A percentile compares a stretch with the other conserved stretches of the same genome.
Conservation (phyloP, 768 basidiomycete genomes). For the Phanerodontia chrysosporium region DNA sequence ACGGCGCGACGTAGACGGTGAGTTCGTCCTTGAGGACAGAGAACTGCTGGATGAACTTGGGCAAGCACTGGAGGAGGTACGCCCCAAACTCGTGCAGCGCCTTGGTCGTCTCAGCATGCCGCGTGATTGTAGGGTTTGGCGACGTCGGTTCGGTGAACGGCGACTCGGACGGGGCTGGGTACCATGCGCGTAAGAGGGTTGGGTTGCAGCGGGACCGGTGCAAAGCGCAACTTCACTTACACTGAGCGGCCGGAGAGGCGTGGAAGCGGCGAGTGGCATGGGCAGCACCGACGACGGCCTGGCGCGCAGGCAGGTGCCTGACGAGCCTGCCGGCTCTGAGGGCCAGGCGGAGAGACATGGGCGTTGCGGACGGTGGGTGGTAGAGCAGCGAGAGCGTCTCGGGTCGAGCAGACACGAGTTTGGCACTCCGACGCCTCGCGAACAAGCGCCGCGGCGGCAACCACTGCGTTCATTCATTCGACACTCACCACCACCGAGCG, state of each 20-base stretch:
- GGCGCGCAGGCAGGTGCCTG: constrained; percentile 35
- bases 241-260: constrained; percentile 35
- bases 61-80: constrained; percentile 88
- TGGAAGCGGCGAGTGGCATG: constrained; percentile 40
- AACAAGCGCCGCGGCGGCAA: constrained; percentile 5
- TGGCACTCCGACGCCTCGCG: constrained; percentile 10
- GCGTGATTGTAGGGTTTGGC: constrained; percentile 74
- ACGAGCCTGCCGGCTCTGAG: constrained; percentile 41
- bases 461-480: background rate
- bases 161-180: constrained; percentile 50
- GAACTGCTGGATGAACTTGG: constrained; percentile 98
- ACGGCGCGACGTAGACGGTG: constrained; percentile 81
- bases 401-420: constrained; percentile 4
- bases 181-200: background rate
- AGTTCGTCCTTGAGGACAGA: constrained; percentile 95
- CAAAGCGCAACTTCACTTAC: constrained; percentile 28
- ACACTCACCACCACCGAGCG: background rate
- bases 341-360: constrained; percentile 45
- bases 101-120: constrained; percentile 69
- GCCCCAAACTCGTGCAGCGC: constrained; percentile 88
- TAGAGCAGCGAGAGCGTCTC: constrained; percentile 5
- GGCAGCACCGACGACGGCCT: constrained; percentile 20
- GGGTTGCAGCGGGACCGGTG: background rate
- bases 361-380: constrained; percentile 12
- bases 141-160: constrained; percentile 91